phyloP scores from a whole-genome alignment of 495 filamentous ascomycete genomes.

The Aspergillus baeticus region DNA sequence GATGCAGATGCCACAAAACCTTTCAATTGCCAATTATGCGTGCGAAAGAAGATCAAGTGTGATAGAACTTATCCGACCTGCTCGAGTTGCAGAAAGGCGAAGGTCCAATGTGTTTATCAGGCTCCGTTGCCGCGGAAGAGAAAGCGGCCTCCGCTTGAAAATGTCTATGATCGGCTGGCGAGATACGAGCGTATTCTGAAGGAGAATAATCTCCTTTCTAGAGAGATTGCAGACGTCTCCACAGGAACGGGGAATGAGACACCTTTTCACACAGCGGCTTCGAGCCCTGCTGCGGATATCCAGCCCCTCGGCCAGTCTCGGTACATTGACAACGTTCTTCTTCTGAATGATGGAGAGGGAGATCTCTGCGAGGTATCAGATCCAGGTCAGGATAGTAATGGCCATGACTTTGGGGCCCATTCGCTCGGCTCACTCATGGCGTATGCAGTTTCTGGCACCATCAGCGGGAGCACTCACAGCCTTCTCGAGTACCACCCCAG shows the following conservation, averaged over 20 bases:
- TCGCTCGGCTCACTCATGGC: neutral
- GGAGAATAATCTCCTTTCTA: conserved; percentile 18
- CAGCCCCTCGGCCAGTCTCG: conserved; percentile 16
- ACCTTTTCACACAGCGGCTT: neutral
- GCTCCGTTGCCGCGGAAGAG: conserved; percentile 8
- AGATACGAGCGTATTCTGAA: conserved; percentile 22
- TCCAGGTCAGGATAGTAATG: conserved; percentile 9
- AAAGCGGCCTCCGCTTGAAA: conserved; percentile 13
- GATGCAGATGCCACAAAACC: neutral
- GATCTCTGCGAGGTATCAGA: conserved; percentile 12
- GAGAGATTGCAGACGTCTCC: neutral
- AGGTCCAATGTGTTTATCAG: conserved; percentile 17
- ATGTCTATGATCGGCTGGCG: conserved; percentile 14
- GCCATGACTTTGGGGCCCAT: neutral
- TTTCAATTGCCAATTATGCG: conserved; percentile 37
- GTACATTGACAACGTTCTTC: conserved; percentile 22
- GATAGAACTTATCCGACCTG: conserved; percentile 41
- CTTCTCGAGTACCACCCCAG: conserved; percentile 16
- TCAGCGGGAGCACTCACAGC: conserved; percentile 2
- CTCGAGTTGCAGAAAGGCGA: conserved; percentile 31
- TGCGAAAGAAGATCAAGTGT: conserved; percentile 46
- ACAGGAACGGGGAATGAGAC: neutral
- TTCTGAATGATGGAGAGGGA: conserved; percentile 17
- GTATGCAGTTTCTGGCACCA: neutral
- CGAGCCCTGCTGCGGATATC: conserved; percentile 7